Base-by-base conservation (phyloP, 1,284 basidiomycete genomes). In the Cerrena zonata region DNA sequence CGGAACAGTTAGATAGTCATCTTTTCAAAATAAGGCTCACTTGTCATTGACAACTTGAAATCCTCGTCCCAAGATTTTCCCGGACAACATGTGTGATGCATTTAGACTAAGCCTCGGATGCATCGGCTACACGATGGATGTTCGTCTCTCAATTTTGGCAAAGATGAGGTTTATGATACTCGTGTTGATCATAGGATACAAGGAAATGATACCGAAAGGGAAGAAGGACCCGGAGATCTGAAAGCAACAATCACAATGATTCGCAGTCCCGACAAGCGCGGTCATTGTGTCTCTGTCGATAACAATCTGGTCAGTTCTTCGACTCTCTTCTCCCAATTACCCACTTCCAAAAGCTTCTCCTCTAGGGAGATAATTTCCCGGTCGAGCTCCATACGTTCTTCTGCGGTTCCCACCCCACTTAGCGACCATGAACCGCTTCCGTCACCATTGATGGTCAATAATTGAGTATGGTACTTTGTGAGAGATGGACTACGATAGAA, bases 391-490 rank as follows among this genome's bases (percentile, higher is more conserved):
- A 89, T 74, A n/a, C 83, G 76, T 68, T 88, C 82, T 59, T 84
- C 82, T 7, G 77, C 81, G 4, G 85, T 85, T 1, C 87, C 86
- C 23, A 89, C 77, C 24, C 77, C 78, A 22, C 79, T 75, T 19
- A 91, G 75, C 40, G 81, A 82, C 89, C 89, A 94, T 44, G 72
- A 69, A 2, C 78, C 77, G 1, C 75, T 72, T 3, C 76, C 84
- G 43, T 87, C 81, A 7, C 84, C 82, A n/a, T 74, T 71, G 15
- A 94, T 72, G 0, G 86, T 89, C 7, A 95, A 74, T 12, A 94
- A 74, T 51, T 86, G 82, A 2, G 80, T 86, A 69, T 95, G 92
- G 63, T 94, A 93, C 65, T 84, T 91, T 65, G 79, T 83, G 55
- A 90, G 71, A 13, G 88, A 86, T 10, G 84, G 91, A 43, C 88